Percentiles rank a stretch among this genome's conserved stretches.
These are phyloP conservation scores for Colletotrichum cordylinicola DNA, from an alignment of 2,329 filamentous ascomycete genomes.

Conservation along the genomic window DNA sequence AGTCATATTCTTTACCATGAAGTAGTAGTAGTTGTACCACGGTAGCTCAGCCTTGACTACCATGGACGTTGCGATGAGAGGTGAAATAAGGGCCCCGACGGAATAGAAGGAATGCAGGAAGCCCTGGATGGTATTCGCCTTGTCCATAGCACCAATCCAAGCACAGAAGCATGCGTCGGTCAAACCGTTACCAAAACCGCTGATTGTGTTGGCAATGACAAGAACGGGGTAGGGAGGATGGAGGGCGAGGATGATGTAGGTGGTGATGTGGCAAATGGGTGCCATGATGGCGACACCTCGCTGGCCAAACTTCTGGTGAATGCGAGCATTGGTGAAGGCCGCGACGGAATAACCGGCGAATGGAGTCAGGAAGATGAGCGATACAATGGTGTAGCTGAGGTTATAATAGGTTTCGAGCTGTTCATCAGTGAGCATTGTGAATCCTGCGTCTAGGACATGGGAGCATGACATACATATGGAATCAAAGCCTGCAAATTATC, in stretches of 20 bases:
- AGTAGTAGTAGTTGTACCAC: slow-evolving; percentile 76
- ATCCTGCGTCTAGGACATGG: rapidly evolving
- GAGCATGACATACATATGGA: slow-evolving; percentile 36
- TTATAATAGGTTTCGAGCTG: slow-evolving; percentile 67
- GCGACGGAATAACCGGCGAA: slow-evolving; percentile 68
- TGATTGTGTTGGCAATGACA: slow-evolving; percentile 65
- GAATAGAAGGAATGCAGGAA: slow-evolving; percentile 72
- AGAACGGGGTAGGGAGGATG: slow-evolving; percentile 72
- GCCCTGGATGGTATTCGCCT: slow-evolving; percentile 70
- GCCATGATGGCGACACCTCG: slow-evolving; percentile 70
- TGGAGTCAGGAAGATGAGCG: slow-evolving; percentile 68
- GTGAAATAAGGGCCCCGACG: slow-evolving; percentile 67
- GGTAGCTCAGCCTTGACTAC: slow-evolving; percentile 62
- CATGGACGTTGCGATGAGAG: slow-evolving; percentile 71
- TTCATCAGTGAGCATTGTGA: background rate
- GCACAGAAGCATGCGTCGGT: slow-evolving; percentile 58
- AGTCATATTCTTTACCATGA: slow-evolving; percentile 59
- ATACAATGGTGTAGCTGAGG: slow-evolving; percentile 64
- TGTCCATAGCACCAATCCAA: slow-evolving; percentile 68
- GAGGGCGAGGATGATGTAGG: slow-evolving; percentile 63
- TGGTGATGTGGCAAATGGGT: slow-evolving; percentile 64
- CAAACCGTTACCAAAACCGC: slow-evolving; percentile 72
- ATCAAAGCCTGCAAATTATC: slow-evolving; percentile 38
- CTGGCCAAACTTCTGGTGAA: slow-evolving; percentile 67
- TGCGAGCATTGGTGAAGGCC: slow-evolving; percentile 64